Evolutionary conservation across 2,329 filamentous ascomycete genomes (phyloP), one percentile per base, ranked within the genome.

Genomic region (Anisogramma anomala): DNA sequence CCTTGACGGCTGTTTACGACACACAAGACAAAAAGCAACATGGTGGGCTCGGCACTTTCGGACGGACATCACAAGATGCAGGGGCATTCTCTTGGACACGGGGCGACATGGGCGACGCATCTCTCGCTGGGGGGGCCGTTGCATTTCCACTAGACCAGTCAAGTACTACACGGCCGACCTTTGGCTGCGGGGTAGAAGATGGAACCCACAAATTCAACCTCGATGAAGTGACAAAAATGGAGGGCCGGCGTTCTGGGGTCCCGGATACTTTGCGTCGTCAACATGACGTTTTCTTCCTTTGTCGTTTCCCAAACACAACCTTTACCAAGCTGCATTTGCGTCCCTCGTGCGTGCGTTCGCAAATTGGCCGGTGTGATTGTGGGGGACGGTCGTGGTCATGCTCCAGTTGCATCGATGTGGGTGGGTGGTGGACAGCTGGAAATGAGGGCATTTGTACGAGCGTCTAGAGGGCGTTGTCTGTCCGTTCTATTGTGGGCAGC

Each of bases 241-340:
- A 63, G 62, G 61, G 76, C 9, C 35, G 79, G 79, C 79, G 81
- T 84, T 78, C 9, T 73, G 72, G 75, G 71, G 70, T 79, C 81
- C 30, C 80, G 81, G 81, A 84, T 84, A 84, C 84, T 79, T 82
- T 75, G 77, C 79, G 82, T 77, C 68, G 71, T 66, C 55, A 52
- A 41, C 34, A 34, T 32, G 38, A 41, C 31, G 30, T 41, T 27
- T 63, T 68, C 63, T 60, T 66, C 65, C 52, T 25, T 23, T 15
- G 20, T 41, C 20, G 17, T 34, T 20, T 33, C 17, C 25, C 17
- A 27, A 10, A 19, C 8, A 27, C n/a, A n/a, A n/a, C n/a, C 13
- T 15, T 15, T 15, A 28, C 11, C 17, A 15, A 39, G 18, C 27
- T 14, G 7, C 14, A 15, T n/a, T 30, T 7, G 13, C 14, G n/a